Base-by-base conservation (phyloP, 1,284 basidiomycete species). In the Apiotrichum montevideense region DNA sequence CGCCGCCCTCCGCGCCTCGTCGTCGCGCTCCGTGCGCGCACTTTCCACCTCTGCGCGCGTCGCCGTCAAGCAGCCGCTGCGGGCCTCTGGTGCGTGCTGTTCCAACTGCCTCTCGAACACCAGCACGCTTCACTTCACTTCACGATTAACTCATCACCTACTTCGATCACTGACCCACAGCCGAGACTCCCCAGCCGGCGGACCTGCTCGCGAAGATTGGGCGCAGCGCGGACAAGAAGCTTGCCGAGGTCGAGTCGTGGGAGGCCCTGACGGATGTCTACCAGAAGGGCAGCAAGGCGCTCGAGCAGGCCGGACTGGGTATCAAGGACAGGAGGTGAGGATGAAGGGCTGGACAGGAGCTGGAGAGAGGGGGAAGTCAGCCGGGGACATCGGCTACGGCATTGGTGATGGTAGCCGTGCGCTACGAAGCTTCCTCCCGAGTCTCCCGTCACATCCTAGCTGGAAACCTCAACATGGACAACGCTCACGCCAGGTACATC, bases 251-350 rank as follows among this genome's bases (percentile, higher is more conserved):
- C 2, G 65, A 65, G 50, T 63, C 62, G 33, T 75, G 73, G 73
- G 69, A 71, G 8, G 62, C 53, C 15, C 59, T 75, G 41, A 69
- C 63, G 43, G 62, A 65, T 55, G 53, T 71, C 7, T 75, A 66
- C 64, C 44, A 61, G 45, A 64, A 64, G 58, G 69, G 68, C 15
- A 56, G 63, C 7, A 56, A 59, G 35, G 65, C 58, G n/a, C 48
- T 74, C 35, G 63, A 65, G 49, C 66, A 67, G 41, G 61, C 63
- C 4, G 73, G 73, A 6, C 42, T 75, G 51, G 58, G 55, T 4
- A 56, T 66, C 21, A 70, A 67, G 59, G 72, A 75, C 47, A 52
- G 70, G 48, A 63, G 67, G 73, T 75, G 67, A 59, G 72, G 64
- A 2, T 43, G 7, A 21, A 15, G 15, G 15, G 29, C 6, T 4